phyloP scores from a whole-genome alignment of 2,329 filamentous ascomycete genomes.

The Diaporthe sp. region DNA sequence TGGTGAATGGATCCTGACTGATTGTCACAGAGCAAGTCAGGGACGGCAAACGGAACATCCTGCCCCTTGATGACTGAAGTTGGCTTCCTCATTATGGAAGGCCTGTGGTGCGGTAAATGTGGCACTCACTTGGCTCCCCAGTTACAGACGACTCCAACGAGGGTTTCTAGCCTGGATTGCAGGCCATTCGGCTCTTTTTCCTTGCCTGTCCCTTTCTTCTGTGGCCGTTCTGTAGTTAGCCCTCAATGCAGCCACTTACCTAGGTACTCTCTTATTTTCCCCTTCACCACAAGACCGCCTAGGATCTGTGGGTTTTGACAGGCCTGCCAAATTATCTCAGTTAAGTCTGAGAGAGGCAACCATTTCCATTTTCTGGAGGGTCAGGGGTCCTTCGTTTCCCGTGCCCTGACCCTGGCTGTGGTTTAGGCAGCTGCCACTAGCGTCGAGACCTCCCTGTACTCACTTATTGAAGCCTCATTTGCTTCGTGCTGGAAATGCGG shows the following conservation, averaged over 20 bases:
- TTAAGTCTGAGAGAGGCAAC: background rate
- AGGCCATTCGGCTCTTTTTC: background rate
- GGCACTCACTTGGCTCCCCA: too few species aligned
- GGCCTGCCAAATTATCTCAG: background rate
- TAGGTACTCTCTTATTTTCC: background rate
- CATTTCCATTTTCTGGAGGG: too few species aligned
- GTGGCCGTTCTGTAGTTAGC: background rate
- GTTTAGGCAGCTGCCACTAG: conserved; percentile 20
- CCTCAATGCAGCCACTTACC: background rate
- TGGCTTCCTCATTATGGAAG: background rate
- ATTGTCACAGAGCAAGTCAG: conserved; percentile 31
- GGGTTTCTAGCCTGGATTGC: background rate
- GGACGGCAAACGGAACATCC: conserved; percentile 34
- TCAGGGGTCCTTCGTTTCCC: too few species aligned
- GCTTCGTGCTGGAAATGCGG: background rate
- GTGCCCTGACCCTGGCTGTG: background rate
- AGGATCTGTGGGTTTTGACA: background rate
- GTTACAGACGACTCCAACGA: background rate
- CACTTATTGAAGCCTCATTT: background rate
- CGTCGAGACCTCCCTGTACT: background rate
- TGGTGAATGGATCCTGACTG: background rate
- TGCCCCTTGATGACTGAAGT: conserved; percentile 33
- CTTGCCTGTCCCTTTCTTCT: background rate
- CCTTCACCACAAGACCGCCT: background rate
- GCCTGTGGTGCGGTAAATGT: background rate